Conservation (phyloP, 2,329 filamentous ascomycete species). For the Aspergillus tanneri region DNA sequence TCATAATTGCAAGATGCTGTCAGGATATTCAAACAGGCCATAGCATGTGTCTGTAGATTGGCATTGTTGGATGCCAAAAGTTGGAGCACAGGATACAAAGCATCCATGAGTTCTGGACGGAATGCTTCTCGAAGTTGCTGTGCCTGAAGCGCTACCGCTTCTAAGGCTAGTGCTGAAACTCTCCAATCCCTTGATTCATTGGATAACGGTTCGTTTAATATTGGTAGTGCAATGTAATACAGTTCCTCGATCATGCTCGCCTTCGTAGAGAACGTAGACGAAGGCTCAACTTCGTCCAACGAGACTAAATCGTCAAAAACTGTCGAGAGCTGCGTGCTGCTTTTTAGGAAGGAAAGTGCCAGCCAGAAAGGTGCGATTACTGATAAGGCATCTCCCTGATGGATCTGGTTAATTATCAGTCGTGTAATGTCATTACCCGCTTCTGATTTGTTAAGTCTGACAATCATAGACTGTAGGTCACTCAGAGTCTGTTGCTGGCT, state of each 20-base stretch:
- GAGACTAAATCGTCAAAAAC: conserved; percentile 67
- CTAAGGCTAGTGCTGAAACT: conserved; percentile 74
- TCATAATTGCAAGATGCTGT: conserved; percentile 71
- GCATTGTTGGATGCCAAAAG: conserved; percentile 71
- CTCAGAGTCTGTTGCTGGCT: conserved; percentile 66
- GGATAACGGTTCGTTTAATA: conserved; percentile 39
- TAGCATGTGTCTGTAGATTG: conserved; percentile 73
- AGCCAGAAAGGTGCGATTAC: conserved; percentile 78
- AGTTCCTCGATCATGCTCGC: conserved; percentile 45
- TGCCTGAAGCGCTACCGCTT: conserved; percentile 75
- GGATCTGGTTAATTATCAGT: conserved; percentile 64
- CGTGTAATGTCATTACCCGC: conserved; percentile 54
- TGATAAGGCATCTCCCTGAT: conserved; percentile 56
- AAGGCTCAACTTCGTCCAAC: conserved; percentile 44
- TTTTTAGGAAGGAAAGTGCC: conserved; percentile 67
- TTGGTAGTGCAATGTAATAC: conserved; percentile 44
- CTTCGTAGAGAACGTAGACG: conserved; percentile 25
- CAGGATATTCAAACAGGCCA: conserved; percentile 78
- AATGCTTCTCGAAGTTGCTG: conserved; percentile 66
- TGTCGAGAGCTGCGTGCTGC: conserved; percentile 51
- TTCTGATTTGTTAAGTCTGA: conserved; percentile 53
- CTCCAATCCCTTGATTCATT: conserved; percentile 62
- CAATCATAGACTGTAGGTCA: conserved; percentile 59
- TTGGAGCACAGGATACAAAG: conserved; percentile 88
- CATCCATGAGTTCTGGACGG: conserved; percentile 81